These are phyloP conservation scores for Brasilioporus rufonigricans DNA, from an alignment of 768 basidiomycete species.

Conservation along the genomic window DNA sequence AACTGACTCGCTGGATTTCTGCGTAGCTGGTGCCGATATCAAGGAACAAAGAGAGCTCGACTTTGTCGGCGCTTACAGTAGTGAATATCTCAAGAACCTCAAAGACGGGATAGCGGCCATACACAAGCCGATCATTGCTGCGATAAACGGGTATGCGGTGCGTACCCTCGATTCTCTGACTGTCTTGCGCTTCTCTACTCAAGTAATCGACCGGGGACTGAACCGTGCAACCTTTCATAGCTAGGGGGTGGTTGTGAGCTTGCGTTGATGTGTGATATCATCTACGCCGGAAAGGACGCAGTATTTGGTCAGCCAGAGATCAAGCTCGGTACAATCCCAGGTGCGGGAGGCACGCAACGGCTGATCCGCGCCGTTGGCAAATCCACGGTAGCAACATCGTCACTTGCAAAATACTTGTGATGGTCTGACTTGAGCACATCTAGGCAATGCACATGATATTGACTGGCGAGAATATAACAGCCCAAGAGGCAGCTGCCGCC, in stretches of 20 bases:
- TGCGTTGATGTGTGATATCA: constrained; percentile 93
- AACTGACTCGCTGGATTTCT: neutral
- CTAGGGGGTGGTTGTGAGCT: constrained; percentile 97
- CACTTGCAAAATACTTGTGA: neutral
- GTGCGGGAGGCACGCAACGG: constrained; percentile 91
- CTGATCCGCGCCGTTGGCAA: constrained; percentile 84
- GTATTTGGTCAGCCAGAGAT: constrained; percentile 96
- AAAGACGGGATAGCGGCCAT: constrained; percentile 48
- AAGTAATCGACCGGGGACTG: neutral
- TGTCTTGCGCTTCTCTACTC: neutral
- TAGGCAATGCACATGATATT: constrained; percentile 58
- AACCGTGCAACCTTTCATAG: constrained; percentile 42
- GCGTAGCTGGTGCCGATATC: constrained; percentile 86
- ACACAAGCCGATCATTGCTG: constrained; percentile 90
- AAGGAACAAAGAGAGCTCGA: constrained; percentile 95
- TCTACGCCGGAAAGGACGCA: constrained; percentile 83
- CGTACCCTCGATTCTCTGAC: neutral
- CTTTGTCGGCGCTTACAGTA: constrained; percentile 45
- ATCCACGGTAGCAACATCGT: constrained; percentile 38
- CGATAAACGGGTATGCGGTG: constrained; percentile 90
- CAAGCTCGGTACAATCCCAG: constrained; percentile 91
- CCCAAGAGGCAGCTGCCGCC: constrained; percentile 43
- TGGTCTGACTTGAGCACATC: neutral
- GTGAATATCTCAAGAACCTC: constrained; percentile 42
- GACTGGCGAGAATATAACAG: constrained; percentile 46